These are phyloP conservation scores for Trichoderma lentiforme DNA, from an alignment of 2,329 filamentous ascomycete species.

Conservation along the genomic window DNA sequence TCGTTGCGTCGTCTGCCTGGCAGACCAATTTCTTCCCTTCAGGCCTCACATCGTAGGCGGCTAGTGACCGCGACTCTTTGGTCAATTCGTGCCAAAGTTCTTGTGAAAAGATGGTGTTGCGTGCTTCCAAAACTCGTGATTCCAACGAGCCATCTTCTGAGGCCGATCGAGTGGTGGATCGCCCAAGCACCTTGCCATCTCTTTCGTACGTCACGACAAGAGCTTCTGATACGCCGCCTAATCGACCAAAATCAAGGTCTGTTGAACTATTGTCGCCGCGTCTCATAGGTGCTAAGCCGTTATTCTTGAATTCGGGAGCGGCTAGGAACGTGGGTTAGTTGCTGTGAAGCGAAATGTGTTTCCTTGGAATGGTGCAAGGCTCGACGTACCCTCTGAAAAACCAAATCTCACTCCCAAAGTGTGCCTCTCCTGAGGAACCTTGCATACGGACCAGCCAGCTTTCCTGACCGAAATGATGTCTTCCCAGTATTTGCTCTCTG, in stretches of 20 bases:
- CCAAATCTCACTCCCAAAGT: constrained; percentile 85
- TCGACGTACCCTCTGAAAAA: constrained; percentile 65
- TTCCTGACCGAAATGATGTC: constrained; percentile 78
- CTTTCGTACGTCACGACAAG: constrained; percentile 66
- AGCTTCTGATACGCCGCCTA: constrained; percentile 52
- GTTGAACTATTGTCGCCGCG: constrained; percentile 72
- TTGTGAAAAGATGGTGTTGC: constrained; percentile 76
- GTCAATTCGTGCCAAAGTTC: constrained; percentile 90
- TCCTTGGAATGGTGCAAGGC: background rate
- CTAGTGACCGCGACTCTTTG: constrained; percentile 71
- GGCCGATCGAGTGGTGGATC: constrained; percentile 49
- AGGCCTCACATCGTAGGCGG: constrained; percentile 66
- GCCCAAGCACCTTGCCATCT: constrained; percentile 56
- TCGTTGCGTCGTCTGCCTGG: constrained; percentile 48
- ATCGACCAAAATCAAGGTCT: constrained; percentile 62
- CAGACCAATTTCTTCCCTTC: constrained; percentile 57
- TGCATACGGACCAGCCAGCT: constrained; percentile 81
- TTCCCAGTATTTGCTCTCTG: constrained; percentile 85
- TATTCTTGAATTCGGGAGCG: constrained; percentile 57
- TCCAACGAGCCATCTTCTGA: constrained; percentile 56
- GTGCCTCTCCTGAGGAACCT: constrained; percentile 68
- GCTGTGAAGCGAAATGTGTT: background rate
- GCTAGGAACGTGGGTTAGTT: constrained; percentile 38
- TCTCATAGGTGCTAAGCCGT: constrained; percentile 76
- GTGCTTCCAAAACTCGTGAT: constrained; percentile 67